A percentile compares a stretch with the other conserved stretches of the same genome.
phyloP scores from a whole-genome alignment of 495 filamentous ascomycete species.

The Daldinia vernicosa region DNA sequence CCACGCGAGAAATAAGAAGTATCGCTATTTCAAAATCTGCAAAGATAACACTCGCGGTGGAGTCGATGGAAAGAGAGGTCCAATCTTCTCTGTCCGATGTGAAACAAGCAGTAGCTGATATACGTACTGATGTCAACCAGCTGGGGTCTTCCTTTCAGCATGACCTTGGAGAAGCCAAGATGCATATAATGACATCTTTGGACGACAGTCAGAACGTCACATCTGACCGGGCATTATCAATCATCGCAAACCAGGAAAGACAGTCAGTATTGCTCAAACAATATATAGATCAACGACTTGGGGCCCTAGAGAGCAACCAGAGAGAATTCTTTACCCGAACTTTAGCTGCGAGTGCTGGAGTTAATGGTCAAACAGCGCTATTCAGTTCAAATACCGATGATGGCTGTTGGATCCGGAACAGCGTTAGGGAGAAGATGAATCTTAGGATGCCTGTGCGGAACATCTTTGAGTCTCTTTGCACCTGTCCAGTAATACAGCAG shows the following conservation, averaged over 20 bases:
- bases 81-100: constrained; percentile 13
- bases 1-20: constrained; percentile 11
- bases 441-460: background rate
- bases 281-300: constrained; percentile 2
- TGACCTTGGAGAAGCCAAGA: background rate
- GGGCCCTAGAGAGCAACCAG: background rate
- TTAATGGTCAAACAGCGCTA: background rate
- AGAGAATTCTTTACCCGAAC: background rate
- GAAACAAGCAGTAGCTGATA: background rate
- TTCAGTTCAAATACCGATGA: background rate
- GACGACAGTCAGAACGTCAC: background rate
- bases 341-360: background rate
- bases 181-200: background rate
- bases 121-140: background rate
- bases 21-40: background rate
- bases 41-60: background rate
- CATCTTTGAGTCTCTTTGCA: constrained; percentile 5
- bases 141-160: background rate
- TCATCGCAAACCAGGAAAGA: background rate
- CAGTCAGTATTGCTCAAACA: background rate
- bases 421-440: background rate
- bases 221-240: background rate
- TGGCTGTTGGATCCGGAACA: background rate
- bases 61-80: constrained; percentile 4
- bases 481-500: background rate